Evolutionary conservation across 441 rosid genomes (phyloP).

Genomic region (Melastoma candidum): DNA sequence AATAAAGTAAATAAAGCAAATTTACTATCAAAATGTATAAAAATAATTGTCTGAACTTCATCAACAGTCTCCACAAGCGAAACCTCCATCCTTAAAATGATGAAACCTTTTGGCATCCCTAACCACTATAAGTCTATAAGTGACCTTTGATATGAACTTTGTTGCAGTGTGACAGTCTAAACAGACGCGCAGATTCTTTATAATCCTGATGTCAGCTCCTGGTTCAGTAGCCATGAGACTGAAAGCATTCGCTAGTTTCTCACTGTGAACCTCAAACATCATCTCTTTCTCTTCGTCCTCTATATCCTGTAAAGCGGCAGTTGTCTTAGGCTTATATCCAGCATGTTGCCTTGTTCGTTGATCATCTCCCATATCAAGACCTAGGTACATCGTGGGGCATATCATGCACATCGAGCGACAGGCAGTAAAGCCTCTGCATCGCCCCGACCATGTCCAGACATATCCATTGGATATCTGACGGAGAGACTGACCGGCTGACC

Average conservation of each 20-base stretch:
- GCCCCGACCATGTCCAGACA: slow-evolving; percentile 25
- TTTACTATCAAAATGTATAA: too few species aligned
- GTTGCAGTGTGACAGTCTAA: slow-evolving; percentile 67
- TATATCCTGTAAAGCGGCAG: slow-evolving; percentile 61
- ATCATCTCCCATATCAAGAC: slow-evolving; percentile 64
- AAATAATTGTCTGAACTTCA: slow-evolving; percentile 14
- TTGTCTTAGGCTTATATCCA: slow-evolving; percentile 55
- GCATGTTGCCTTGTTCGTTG: slow-evolving; percentile 79
- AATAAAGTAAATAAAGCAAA: too few species aligned
- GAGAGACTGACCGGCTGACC: slow-evolving; percentile 38
- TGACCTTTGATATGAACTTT: slow-evolving; percentile 61
- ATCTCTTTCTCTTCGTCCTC: slow-evolving; percentile 84
- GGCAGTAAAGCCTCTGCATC: slow-evolving; percentile 40
- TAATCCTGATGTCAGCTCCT: slow-evolving; percentile 60
- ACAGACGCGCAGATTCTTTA: slow-evolving; percentile 75
- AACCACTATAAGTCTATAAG: slow-evolving; percentile 56
- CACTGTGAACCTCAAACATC: slow-evolving; percentile 66
- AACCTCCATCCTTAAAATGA: slow-evolving; percentile 58
- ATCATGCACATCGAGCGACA: slow-evolving; percentile 90
- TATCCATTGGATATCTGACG: slow-evolving; percentile 40
- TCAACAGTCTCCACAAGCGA: slow-evolving; percentile 82
- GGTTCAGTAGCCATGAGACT: slow-evolving; percentile 60
- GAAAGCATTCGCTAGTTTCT: slow-evolving; percentile 71
- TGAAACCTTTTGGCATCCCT: slow-evolving; percentile 79
- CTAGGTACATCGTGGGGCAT: slow-evolving; percentile 77